Evolutionary conservation across 768 basidiomycete genomes (phyloP), one percentile per base, ranked within the genome.

Genomic region (Tulasnella sp.): DNA sequence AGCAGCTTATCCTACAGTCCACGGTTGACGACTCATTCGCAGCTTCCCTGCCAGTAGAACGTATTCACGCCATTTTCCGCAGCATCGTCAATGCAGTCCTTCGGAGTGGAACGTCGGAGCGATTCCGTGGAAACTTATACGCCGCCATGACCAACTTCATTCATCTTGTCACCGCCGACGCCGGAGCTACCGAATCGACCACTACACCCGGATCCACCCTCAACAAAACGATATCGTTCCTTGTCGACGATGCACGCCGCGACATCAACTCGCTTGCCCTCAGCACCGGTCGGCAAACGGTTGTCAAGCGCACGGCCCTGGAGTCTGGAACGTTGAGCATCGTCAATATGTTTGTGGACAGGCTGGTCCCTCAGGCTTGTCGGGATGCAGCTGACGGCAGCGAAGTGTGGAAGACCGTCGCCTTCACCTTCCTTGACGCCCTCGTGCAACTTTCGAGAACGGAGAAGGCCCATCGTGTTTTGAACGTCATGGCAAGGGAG

Each of bases 371-470:
- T 0, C 86, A 89, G 45, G 85, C 97, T 49, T 89, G 93, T 29
- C 87, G 94, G n/a, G 97, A 99, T 81, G 96, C 95, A 1, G 92
- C 94, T 74, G 96, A 97, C 79, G 96, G 96, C 8, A 90, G 93
- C 22, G 96, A 98, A 82, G 93, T 98, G 1, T 99, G 97, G 97
- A 94, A 94, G 83, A 96, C 96, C 2, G 89, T 98, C 19, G 93
- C 96, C 11, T 98, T 96, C 81, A 92, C 96, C 86, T 85, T 95
- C 2, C 85, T 98, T 58, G 94, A 96, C 79, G 90, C 92, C 0
- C 86, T 96, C 9, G 87, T 92, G 22, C 88, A 91, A 64, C 84
- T 96, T 0, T 92, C 90, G 49, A 88, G 88, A 36, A 82, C 85
- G 69, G 91, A 94, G 79, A 91, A 89, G 83, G 90, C 91, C 69